Evolutionary conservation across 768 basidiomycete species (phyloP), one percentile per base, ranked within the genome.

Genomic region (Mycena venus): DNA sequence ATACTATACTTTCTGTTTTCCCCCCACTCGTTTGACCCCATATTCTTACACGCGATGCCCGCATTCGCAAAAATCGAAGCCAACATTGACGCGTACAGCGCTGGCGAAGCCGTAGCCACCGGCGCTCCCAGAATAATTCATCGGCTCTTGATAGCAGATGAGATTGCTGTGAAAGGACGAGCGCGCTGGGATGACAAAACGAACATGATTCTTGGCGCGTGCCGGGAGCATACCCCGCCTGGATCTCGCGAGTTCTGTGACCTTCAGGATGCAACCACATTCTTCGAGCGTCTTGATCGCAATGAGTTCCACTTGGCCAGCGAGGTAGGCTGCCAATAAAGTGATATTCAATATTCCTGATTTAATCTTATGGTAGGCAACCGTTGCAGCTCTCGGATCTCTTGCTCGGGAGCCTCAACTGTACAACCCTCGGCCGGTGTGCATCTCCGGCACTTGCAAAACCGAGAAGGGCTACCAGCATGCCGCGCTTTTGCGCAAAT

Each of bases 81-180:
- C 10, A 71, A 71, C 27, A 71, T 71, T 9, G 55, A 71, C 11
- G 70, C 70, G 0, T 71, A 71, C 25, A 71, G 61, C 3, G 42
- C 21, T 10, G 70, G 70, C 5, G 62, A 71, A 58, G 61, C 63
- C 3, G 21, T 56, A 1, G 61, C 62, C 0, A 42, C n/a, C 11
- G 70, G 70, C 4, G 15, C 53, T 2, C 61, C 70, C 11, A 21
- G 6, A 9, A 63, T 64, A 10, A 12, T 71, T 10, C 62, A 64
- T 47, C 53, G 42, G 1, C 73, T 77, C 0, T 25, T 80, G 12
- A 78, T 79, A 79, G 21, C 79, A 44, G 80, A 81, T 49, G 79
- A 81, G 47, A 51, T 81, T 4, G 74, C 70, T 15, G 56, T 55
- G 6, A 34, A 60, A n/a, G 5, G 8, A 9, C 34, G 38, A 4